phyloP scores from a whole-genome alignment of 1,284 basidiomycete genomes.

The Ganoderma multipileum region DNA sequence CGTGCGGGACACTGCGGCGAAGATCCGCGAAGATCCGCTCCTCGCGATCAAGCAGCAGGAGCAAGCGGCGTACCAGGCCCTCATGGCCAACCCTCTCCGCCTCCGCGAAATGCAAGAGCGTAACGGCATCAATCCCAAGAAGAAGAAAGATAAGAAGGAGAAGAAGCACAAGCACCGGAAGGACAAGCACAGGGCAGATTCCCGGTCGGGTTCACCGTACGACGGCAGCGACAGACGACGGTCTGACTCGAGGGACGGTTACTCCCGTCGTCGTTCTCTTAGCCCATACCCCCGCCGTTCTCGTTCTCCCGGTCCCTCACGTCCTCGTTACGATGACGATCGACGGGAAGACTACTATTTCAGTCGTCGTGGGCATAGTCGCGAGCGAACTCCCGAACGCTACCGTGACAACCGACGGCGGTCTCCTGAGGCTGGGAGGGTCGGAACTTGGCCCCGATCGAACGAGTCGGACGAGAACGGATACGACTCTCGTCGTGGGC shows the following conservation, averaged over 20 bases:
- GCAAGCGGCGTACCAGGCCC: constrained; percentile 89
- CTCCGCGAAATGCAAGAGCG: constrained; percentile 83
- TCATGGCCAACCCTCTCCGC: constrained; percentile 92
- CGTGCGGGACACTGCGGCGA: constrained; percentile 88
- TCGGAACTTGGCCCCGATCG: constrained; percentile 48
- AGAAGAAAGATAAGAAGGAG: constrained; percentile 75
- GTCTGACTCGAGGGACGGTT: constrained; percentile 46
- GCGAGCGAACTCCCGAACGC: constrained; percentile 38
- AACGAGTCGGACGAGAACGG: constrained; percentile 55
- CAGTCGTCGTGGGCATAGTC: constrained; percentile 37
- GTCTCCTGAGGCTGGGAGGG: constrained; percentile 24
- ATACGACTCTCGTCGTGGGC: constrained; percentile 31
- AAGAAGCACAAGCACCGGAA: constrained; percentile 53
- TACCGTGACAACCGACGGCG: constrained; percentile 30
- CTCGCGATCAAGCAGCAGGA: constrained; percentile 98
- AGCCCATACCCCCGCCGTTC: constrained; percentile 48
- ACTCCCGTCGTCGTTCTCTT: constrained; percentile 45
- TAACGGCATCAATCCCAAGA: constrained; percentile 77
- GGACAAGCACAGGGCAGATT: constrained; percentile 40
- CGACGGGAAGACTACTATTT: constrained; percentile 31
- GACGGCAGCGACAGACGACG: constrained; percentile 40
- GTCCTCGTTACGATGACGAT: constrained; percentile 41
- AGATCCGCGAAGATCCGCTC: constrained; percentile 95
- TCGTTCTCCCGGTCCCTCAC: constrained; percentile 43
- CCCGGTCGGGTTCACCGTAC: constrained; percentile 46